Percentiles rank a stretch among this genome's conserved stretches.
Evolutionary conservation across 148 eudicot genomes (phyloP).

Genomic region (Vaccinium darrowii): DNA sequence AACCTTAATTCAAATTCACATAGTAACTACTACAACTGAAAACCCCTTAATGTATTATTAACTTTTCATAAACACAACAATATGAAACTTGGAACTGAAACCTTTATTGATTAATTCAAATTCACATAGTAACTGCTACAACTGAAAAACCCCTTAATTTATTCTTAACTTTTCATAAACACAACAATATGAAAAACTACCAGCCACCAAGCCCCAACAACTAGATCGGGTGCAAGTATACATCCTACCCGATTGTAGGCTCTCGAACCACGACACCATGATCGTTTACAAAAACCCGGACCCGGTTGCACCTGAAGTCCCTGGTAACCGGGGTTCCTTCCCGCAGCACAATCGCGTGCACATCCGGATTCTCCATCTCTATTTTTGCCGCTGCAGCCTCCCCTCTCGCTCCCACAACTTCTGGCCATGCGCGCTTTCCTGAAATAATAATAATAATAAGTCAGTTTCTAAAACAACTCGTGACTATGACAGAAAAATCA

Average conservation of each 20-base stretch:
- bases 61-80: too few relatives aligned
- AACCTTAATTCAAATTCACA: background rate
- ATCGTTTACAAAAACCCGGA: background rate
- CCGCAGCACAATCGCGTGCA: background rate
- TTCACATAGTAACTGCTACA: too few relatives aligned
- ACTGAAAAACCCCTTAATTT: too few relatives aligned
- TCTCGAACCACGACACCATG: background rate
- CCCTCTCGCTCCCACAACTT: background rate
- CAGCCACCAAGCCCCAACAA: background rate
- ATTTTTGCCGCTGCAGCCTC: background rate
- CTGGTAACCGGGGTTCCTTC: background rate
- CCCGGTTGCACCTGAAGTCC: slow-evolving; percentile 2
- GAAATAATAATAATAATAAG: too few relatives aligned
- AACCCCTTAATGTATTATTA: background rate
- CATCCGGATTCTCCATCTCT: background rate
- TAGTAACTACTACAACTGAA: background rate
- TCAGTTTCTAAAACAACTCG: too few relatives aligned
- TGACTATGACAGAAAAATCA: too few relatives aligned
- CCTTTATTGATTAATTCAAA: too few relatives aligned
- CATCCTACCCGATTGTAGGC: background rate
- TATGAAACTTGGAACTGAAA: too few relatives aligned
- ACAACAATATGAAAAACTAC: background rate
- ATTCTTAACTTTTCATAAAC: too few relatives aligned
- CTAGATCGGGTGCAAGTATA: background rate
- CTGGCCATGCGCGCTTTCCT: background rate